Conservation (phyloP, 169 alveolate genomes). For the Theileria sp. region DNA sequence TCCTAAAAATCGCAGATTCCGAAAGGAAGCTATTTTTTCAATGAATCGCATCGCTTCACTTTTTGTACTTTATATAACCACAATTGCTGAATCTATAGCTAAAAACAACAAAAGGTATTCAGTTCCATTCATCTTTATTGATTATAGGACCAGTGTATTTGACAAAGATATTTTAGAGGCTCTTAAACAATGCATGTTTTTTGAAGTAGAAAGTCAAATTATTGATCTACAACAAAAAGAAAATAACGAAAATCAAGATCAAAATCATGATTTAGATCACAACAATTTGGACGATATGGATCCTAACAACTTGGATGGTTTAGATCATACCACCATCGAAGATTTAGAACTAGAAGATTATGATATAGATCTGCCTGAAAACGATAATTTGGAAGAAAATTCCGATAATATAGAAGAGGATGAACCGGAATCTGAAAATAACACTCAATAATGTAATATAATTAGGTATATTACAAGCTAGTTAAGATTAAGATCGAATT, state of each 20-base stretch:
- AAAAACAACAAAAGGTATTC: slow-evolving; percentile 49
- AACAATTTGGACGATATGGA: background rate
- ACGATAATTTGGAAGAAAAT: slow-evolving; percentile 30
- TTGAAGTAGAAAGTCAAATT: slow-evolving; percentile 56
- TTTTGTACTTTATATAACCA: slow-evolving; percentile 56
- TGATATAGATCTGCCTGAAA: background rate
- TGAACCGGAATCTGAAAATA: slow-evolving; percentile 43
- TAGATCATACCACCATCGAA: background rate
- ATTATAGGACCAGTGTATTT: slow-evolving; percentile 42
- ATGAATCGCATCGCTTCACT: slow-evolving; percentile 62
- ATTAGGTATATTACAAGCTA: background rate
- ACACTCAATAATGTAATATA: background rate
- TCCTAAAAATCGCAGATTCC: slow-evolving; percentile 36
- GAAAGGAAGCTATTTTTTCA: slow-evolving; percentile 44
- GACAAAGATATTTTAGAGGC: slow-evolving; percentile 60
- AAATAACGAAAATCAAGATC: background rate
- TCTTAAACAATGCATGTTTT: slow-evolving; percentile 35
- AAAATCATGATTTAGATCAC: slow-evolving; percentile 1
- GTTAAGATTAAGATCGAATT: slow-evolving; percentile 62
- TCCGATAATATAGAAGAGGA: slow-evolving; percentile 72
- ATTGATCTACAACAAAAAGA: slow-evolving; percentile 2
- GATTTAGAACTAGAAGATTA: slow-evolving; percentile 27
- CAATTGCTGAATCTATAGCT: slow-evolving; percentile 57
- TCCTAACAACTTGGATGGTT: background rate
- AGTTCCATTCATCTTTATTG: no score